These are phyloP conservation scores for Hydrangea macrophylla DNA, from an alignment of 148 eudicot genomes.

Conservation along the genomic window DNA sequence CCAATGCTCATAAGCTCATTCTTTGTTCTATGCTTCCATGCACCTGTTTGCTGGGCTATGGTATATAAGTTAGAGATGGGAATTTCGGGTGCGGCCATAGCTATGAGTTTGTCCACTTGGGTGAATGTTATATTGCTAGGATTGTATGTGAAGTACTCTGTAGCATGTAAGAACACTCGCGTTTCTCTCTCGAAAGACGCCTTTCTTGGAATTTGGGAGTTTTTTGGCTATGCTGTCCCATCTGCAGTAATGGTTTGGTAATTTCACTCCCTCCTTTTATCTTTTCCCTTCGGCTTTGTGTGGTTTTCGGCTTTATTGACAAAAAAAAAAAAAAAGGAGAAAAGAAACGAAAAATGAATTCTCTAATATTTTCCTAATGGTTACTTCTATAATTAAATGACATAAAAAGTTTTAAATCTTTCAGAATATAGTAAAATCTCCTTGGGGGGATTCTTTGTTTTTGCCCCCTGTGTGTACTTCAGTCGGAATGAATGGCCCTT, in stretches of 20 bases:
- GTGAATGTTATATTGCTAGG: constrained; percentile 21
- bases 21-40: constrained; percentile 27
- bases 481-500: too few species aligned
- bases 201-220: constrained; percentile 17
- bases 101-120: constrained; percentile 33
- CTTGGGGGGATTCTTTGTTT: too few species aligned
- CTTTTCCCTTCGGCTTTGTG: not conserved
- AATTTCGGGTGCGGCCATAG: constrained; percentile 26
- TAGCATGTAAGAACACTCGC: constrained; percentile 22
- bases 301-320: too few species aligned
- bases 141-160: constrained; percentile 23
- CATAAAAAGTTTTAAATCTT: too few species aligned
- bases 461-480: too few species aligned
- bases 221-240: constrained; percentile 31
- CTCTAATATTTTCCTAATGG: too few species aligned
- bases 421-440: too few species aligned
- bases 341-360: too few species aligned
- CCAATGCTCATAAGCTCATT: constrained; percentile 31
- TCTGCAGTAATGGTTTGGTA: constrained; percentile 47
- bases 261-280: not conserved
- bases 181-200: constrained; percentile 22
- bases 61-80: constrained; percentile 29
- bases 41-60: constrained; percentile 35
- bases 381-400: too few species aligned
- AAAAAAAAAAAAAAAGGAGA: too few species aligned